phyloP scores from a whole-genome alignment of 129 eudicot species.

The Apium graveolens region DNA sequence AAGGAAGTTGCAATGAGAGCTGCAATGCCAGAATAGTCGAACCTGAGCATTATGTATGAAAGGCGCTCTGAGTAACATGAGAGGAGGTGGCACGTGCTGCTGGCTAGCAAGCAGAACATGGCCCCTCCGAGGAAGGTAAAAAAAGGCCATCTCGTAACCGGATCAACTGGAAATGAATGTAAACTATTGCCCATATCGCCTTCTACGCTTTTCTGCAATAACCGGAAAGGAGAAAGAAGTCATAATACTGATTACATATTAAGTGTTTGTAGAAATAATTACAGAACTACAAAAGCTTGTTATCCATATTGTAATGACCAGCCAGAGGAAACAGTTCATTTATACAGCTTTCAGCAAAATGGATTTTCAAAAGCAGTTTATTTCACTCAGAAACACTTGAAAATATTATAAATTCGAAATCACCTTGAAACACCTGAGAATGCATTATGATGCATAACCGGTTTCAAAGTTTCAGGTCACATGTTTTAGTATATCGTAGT shows the following conservation, averaged over 20 bases:
- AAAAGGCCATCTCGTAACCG: constrained; percentile 98
- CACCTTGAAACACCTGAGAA: not conserved
- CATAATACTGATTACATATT: not conserved
- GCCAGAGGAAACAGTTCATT: not conserved
- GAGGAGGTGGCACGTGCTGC: constrained; percentile 85
- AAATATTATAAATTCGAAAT: not conserved
- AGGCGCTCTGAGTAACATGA: constrained; percentile 80
- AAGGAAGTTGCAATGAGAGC: constrained; percentile 92
- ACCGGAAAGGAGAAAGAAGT: not conserved
- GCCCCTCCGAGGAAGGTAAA: constrained; percentile 94
- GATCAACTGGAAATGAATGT: constrained; percentile 54
- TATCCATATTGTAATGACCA: not conserved
- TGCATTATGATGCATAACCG: not conserved
- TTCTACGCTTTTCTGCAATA: constrained; percentile 57
- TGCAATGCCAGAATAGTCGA: constrained; percentile 93
- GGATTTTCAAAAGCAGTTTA: not conserved
- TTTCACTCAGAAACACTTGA: not conserved
- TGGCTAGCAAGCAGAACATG: constrained; percentile 86
- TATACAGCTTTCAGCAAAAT: not conserved
- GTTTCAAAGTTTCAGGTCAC: not conserved
- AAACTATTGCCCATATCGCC: constrained; percentile 67
- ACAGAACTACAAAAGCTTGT: not conserved
- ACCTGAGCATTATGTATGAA: constrained; percentile 83
- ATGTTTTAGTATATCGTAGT: not conserved
- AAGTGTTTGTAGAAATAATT: not conserved